Base-by-base conservation (phyloP, 2,329 filamentous ascomycete species). In the Aureobasidium namibiae region DNA sequence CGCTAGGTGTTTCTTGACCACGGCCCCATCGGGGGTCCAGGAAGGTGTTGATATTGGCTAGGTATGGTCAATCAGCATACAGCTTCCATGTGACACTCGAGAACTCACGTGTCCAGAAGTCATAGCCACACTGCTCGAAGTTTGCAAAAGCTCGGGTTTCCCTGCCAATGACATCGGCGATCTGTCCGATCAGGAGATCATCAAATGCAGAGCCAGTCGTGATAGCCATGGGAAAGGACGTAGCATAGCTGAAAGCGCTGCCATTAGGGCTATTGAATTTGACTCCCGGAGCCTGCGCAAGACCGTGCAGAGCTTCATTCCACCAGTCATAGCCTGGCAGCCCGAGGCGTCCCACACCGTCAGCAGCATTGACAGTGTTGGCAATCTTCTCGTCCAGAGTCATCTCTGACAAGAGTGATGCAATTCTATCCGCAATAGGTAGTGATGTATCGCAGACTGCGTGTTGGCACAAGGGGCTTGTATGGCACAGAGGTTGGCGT, bases 371-470 rank as follows among this genome's bases (percentile, higher is more conserved):
- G 16, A 73, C 74, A 0, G 76, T 78, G 60, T 75, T 74, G 1
- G 85, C 79, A 39, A 83, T 81, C 74, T 91, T 90, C 61, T 91
- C 88, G 66, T 87, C 78, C 57, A 89, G 80, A 0, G 84, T 89
- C 88, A 91, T 91, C 23, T 85, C 81, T 11, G 81, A 80, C 56
- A 91, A 73, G 5, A 91, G 78, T 39, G 79, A 59, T 3, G 46
- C 49, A 24, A 48, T 48, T 29, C 44, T 41, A 18, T 59, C 31
- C 5, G 67, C 1, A 71, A 66, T 14, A 64, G 65, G 16, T 69
- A 74, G 6, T 7, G 74, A 73, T 3, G 70, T 68, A 60, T 84
- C 72, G 64, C 82, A 84, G 13, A 84, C 77, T 3, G 73, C 70
- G 41, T 78, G 79, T 34, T 75, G 74, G 49, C 71, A 76, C 42